Evolutionary conservation across 192 early-diverging fungal species (phyloP).

Genomic region (Phycomyces blakesleeanus): DNA sequence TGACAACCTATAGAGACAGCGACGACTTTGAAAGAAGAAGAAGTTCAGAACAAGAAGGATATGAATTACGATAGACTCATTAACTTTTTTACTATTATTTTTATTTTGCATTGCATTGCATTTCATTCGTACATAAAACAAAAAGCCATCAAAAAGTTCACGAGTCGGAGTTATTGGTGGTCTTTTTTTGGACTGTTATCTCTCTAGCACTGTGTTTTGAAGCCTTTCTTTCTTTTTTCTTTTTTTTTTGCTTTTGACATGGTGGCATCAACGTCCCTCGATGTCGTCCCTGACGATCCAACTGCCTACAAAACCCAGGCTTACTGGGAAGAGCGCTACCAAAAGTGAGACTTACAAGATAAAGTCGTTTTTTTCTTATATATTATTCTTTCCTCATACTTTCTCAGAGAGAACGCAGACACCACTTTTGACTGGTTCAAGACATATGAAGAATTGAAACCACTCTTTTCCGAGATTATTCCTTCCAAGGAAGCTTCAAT

Average conservation of each 20-base stretch:
- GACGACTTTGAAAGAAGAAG: conserved; percentile 10
- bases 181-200: conserved; percentile 7
- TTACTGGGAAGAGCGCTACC: conserved; percentile 75
- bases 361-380: background rate
- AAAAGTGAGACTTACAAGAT: conserved; percentile 31
- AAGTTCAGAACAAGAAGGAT: background rate
- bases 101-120: background rate
- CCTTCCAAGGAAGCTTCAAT: conserved; percentile 54
- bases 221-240: conserved; percentile 6
- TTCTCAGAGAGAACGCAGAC: conserved; percentile 42
- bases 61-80: background rate
- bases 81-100: background rate
- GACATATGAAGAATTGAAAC: conserved; percentile 68
- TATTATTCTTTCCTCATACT: too few species aligned
- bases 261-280: conserved; percentile 34
- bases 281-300: conserved; percentile 57
- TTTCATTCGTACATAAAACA: background rate
- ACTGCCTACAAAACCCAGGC: conserved; percentile 68
- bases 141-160: too few species aligned
- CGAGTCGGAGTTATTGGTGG: background rate
- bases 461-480: conserved; percentile 53
- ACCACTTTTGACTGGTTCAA: conserved; percentile 89
- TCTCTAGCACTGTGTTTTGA: conserved; percentile 9
- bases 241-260: conserved; percentile 11
- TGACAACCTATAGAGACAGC: conserved; percentile 16